These are phyloP conservation scores for Waitea zeae DNA, from an alignment of 1,284 basidiomycete genomes.

Conservation along the genomic window DNA sequence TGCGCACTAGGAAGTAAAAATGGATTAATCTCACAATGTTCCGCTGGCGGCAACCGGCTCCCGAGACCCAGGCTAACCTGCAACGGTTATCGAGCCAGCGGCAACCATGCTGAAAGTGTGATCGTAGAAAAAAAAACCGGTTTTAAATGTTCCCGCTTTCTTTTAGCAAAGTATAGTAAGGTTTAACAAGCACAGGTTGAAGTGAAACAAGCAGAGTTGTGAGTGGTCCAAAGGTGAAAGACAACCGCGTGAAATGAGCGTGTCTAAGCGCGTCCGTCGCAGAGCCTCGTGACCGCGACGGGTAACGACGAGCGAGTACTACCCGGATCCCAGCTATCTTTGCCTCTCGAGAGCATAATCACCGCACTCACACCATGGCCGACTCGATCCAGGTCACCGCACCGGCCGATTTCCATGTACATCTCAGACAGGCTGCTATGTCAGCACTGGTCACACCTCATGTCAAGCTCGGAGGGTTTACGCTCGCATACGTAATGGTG, in stretches of 20 bases:
- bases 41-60: constrained; percentile 10
- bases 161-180: no score
- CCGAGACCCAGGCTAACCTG: no score
- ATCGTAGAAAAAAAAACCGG: no score
- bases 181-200: no score
- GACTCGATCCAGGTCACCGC: constrained; percentile 35
- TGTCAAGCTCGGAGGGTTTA: constrained; percentile 79
- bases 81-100: constrained; percentile 75
- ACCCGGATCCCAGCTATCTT: no score
- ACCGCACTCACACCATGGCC: no score
- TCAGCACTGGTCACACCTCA: constrained; percentile 82
- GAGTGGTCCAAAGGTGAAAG: constrained; percentile 4
- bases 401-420: constrained; percentile 94
- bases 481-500: constrained; percentile 95
- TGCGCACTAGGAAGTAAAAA: constrained; percentile 46
- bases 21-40: constrained; percentile 4
- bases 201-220: no score
- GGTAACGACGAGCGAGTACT: no score
- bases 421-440: constrained; percentile 80
- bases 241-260: constrained; percentile 3
- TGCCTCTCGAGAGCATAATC: no score
- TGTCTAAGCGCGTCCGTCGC: constrained; percentile 10
- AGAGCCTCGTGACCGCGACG: no score
- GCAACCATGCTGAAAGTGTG: constrained; percentile 40
- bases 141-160: background rate